Conservation (phyloP, 352 stramenopile genomes). For the Blastocystis sp. region DNA sequence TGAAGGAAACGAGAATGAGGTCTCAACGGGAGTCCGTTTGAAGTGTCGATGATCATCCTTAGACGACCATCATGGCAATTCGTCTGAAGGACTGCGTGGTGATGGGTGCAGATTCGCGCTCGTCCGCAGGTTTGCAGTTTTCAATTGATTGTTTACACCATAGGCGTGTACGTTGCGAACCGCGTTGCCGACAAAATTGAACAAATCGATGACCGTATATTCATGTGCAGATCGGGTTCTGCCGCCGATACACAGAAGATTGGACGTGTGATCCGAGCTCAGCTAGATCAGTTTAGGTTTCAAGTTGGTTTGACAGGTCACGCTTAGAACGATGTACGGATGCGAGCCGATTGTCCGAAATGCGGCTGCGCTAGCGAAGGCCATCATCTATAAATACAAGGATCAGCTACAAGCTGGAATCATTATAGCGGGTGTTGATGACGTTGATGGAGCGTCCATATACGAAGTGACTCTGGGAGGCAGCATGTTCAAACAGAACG, state of each 20-base stretch:
- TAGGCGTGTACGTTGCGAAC: slow-evolving; percentile 55
- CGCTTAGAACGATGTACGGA: slow-evolving; percentile 50
- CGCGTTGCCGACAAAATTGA: slow-evolving; percentile 53
- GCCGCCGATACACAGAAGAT: slow-evolving; percentile 55
- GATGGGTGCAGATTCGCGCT: slow-evolving; percentile 49
- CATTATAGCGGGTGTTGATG: slow-evolving; percentile 43
- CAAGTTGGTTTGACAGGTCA: background rate
- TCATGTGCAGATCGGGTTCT: slow-evolving; percentile 49
- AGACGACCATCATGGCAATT: slow-evolving; percentile 56
- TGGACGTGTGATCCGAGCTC: slow-evolving; percentile 17
- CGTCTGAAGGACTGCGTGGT: slow-evolving; percentile 47
- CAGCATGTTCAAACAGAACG: slow-evolving; percentile 27
- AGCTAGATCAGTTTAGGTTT: slow-evolving; percentile 45
- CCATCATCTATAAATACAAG: slow-evolving; percentile 56
- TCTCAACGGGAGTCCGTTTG: slow-evolving; percentile 15
- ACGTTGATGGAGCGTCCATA: slow-evolving; percentile 48
- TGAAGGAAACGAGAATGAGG: slow-evolving; percentile 50
- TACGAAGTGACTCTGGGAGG: slow-evolving; percentile 53
- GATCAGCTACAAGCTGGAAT: slow-evolving; percentile 50
- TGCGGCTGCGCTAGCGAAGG: slow-evolving; percentile 15
- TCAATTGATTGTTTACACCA: background rate
- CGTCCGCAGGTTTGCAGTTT: slow-evolving; percentile 36
- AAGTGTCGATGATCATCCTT: background rate
- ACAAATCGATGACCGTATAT: slow-evolving; percentile 54
- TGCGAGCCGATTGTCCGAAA: slow-evolving; percentile 39